phyloP scores from a whole-genome alignment of 2,329 filamentous ascomycete species.

The Leptosphaerulina australis region DNA sequence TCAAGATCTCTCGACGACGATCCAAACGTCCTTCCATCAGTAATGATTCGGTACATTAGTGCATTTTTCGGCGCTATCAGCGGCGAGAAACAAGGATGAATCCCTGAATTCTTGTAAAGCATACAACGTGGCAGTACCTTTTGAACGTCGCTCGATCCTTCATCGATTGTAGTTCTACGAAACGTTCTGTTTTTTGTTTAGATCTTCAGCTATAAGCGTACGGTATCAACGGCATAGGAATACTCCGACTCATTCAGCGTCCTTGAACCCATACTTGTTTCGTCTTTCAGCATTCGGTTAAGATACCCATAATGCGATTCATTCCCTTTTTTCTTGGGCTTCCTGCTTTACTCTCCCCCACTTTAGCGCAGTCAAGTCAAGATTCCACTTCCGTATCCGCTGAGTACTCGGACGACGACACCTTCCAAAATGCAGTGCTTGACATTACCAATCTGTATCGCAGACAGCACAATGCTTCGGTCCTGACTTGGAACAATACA shows the following conservation, averaged over 20 bases:
- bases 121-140: neutral
- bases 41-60: constrained; percentile 6
- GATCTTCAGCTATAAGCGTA: too few species aligned
- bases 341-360: neutral
- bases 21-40: neutral
- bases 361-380: neutral
- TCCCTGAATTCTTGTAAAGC: constrained; percentile 2
- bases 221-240: too few species aligned
- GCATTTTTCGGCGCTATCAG: constrained; percentile 1
- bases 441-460: constrained; percentile 72
- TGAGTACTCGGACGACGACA: constrained; percentile 49
- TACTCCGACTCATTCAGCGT: neutral
- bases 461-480: constrained; percentile 63
- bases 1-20: constrained; percentile 1
- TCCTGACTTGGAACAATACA: constrained; percentile 69
- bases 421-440: constrained; percentile 62
- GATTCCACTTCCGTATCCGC: neutral
- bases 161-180: too few species aligned
- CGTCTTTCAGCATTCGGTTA: neutral
- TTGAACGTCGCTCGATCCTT: too few species aligned
- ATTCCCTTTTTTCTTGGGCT: neutral
- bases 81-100: constrained; percentile 6
- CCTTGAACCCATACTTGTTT: neutral
- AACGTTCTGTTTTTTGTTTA: neutral
- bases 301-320: constrained; percentile 1